Base-by-base conservation (phyloP, 2,329 filamentous ascomycete species). In the Byssoonygena ceratinophila region DNA sequence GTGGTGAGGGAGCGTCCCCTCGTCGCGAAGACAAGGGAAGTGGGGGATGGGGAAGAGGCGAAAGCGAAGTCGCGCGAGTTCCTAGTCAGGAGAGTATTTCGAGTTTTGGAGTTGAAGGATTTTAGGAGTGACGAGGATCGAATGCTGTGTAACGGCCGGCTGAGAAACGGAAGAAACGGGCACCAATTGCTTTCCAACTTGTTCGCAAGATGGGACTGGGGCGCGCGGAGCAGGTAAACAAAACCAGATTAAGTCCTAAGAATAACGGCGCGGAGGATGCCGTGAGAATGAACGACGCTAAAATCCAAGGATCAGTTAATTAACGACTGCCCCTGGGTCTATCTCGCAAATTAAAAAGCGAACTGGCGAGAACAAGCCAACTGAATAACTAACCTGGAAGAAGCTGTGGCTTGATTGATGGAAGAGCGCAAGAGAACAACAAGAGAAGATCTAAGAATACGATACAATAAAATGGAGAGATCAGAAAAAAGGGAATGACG, bases 1-100 rank as follows among this genome's bases (percentile, higher is more conserved):
- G 58, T 74, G 69, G 46, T 8, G 37, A 18, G 29, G 32, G 23
- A 14, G 5, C 4, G 45, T 7, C 37, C 40, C 23, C 31, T 41
- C 43, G 40, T 41, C 23, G 47, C 16, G 11, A 20, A 9, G 3
- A 18, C 23, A 37, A 50, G 22, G 29, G 14, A 18, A 14, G 16
- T 9, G 12, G 11, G n/a, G 36, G 14, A 16, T n/a, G 46, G 32
- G 22, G 2, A 37, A 25, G 34, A 18, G 12, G 22, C 12, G 6
- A 22, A 39, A 4, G n/a, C 5, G 36, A 5, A 39, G n/a, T 20
- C 25, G 11, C 39, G 1, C 4, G 27, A 40, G 36, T 4, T 2
- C 18, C 36, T 4, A n/a, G 32, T n/a, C 5, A 39, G 16, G 36
- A 39, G 32, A 34, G 8, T 34, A 9, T n/a, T 4, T 29, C 27